Evolutionary conservation across 1,284 basidiomycete genomes (phyloP).

Genomic region (Pyrrhoderma lamaoense): DNA sequence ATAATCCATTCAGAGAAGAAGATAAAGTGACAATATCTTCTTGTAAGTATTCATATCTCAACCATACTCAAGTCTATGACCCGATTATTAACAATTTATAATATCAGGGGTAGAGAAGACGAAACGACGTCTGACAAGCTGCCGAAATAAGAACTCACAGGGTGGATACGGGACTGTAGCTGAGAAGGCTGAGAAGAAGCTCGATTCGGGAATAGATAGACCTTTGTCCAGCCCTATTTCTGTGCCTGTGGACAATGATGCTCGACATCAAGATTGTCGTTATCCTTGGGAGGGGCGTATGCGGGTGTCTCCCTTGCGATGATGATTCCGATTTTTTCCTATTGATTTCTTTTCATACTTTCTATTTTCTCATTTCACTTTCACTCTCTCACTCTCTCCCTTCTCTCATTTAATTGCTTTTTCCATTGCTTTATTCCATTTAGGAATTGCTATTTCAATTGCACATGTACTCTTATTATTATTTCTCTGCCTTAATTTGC

Average conservation of each 20-base stretch:
- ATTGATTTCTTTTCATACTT: neutral
- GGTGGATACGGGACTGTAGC: neutral
- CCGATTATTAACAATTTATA: neutral
- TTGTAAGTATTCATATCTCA: constrained; percentile 44
- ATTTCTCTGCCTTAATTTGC: too few relatives aligned
- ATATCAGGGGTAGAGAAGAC: constrained; percentile 70
- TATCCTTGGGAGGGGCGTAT: constrained; percentile 9
- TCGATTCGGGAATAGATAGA: neutral
- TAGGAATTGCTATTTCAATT: neutral
- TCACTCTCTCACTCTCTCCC: too few relatives aligned
- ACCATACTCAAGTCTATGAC: neutral
- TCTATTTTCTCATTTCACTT: neutral
- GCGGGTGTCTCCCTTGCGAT: constrained; percentile 5
- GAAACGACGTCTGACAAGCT: constrained; percentile 68
- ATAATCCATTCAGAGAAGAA: constrained; percentile 78
- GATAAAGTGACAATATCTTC: constrained; percentile 76
- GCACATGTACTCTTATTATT: too few relatives aligned
- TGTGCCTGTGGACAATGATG: neutral
- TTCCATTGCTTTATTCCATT: neutral
- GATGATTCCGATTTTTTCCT: neutral
- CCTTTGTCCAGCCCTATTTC: neutral
- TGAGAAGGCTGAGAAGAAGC: too few relatives aligned
- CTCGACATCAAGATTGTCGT: neutral
- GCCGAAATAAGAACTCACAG: constrained; percentile 29
- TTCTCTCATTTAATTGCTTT: neutral